Evolutionary conservation across 768 basidiomycete species (phyloP).

Genomic region (Phylloporus sp.): DNA sequence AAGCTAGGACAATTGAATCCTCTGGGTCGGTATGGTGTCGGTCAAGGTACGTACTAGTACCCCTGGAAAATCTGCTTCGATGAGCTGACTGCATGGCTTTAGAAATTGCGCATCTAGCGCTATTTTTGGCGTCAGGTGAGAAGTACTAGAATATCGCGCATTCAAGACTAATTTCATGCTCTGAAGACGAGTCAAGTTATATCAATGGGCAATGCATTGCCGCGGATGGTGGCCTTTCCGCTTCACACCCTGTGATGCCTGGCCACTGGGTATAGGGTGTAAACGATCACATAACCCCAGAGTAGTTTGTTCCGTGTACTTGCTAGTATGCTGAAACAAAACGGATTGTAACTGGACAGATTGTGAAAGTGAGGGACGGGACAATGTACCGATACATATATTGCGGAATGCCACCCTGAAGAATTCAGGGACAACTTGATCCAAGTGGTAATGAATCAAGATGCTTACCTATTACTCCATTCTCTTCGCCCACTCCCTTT

Average conservation of each 20-base stretch:
- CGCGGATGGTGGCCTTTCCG: conserved; percentile 82
- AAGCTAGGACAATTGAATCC: conserved; percentile 84
- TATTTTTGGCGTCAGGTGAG: conserved; percentile 87
- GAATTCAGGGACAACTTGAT: too few relatives aligned
- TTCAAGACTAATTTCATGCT: conserved; percentile 8
- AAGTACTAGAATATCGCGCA: background rate
- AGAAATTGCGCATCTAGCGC: conserved; percentile 85
- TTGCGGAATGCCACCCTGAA: too few relatives aligned
- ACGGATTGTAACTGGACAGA: too few relatives aligned
- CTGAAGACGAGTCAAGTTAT: conserved; percentile 81
- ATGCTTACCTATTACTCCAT: too few relatives aligned
- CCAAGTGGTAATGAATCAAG: too few relatives aligned
- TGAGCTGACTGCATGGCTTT: conserved; percentile 11
- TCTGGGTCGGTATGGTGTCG: conserved; percentile 73
- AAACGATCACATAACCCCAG: background rate
- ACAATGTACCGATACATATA: too few relatives aligned
- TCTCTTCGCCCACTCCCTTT: background rate
- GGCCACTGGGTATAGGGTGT: conserved; percentile 60
- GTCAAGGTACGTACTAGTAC: conserved; percentile 53
- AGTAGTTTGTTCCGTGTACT: background rate
- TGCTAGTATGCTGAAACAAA: background rate
- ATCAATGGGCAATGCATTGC: conserved; percentile 87
- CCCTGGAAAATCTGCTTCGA: conserved; percentile 11
- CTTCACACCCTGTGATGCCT: conserved; percentile 75
- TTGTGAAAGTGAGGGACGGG: too few relatives aligned